These are phyloP conservation scores for Aureococcus anophagefferens DNA, from an alignment of 108 stramenopile genomes.

Conservation along the genomic window DNA sequence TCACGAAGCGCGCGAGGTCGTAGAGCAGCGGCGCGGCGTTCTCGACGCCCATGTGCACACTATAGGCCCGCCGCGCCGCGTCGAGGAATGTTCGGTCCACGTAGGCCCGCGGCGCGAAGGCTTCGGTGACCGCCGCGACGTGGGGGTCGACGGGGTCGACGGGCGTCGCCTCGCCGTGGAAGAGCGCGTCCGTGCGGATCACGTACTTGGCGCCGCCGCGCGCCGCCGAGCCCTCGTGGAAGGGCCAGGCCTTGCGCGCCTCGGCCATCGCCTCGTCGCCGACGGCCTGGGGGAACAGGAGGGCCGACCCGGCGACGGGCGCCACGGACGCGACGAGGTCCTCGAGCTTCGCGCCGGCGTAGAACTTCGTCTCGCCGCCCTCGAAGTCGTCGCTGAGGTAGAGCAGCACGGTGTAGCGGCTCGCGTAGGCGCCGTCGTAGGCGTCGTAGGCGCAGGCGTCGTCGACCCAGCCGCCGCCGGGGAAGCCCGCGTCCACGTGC, in stretches of 20 bases:
- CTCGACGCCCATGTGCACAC: slow-evolving; percentile 76
- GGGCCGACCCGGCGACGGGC: slow-evolving; percentile 53
- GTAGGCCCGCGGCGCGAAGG: slow-evolving; percentile 45
- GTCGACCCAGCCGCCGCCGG: slow-evolving; percentile 14
- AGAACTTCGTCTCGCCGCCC: slow-evolving; percentile 75
- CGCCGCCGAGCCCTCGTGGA: slow-evolving; percentile 68
- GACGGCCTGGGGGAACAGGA: slow-evolving; percentile 71
- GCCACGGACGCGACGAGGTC: slow-evolving; percentile 58
- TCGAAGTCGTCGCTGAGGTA: slow-evolving; percentile 76
- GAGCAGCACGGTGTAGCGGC: slow-evolving; percentile 62
- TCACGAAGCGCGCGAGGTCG: slow-evolving; percentile 57
- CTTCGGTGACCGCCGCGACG: slow-evolving; percentile 48
- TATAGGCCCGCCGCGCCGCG: slow-evolving; percentile 49
- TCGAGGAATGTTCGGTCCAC: slow-evolving; percentile 34
- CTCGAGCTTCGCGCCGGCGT: slow-evolving; percentile 24
- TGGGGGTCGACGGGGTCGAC: slow-evolving; percentile 37
- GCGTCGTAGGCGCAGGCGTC: slow-evolving; percentile 31
- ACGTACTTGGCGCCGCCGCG: slow-evolving; percentile 61
- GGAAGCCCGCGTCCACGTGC: slow-evolving; percentile 77
- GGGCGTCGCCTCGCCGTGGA: slow-evolving; percentile 27
- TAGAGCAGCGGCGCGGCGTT: slow-evolving; percentile 62
- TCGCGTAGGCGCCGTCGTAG: slow-evolving; percentile 47
- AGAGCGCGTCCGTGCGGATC: slow-evolving; percentile 70
- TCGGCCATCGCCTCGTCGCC: slow-evolving; percentile 59
- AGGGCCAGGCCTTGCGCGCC: slow-evolving; percentile 58